Base-by-base conservation (phyloP, 352 stramenopile genomes). In the Phytopythium aichiense region DNA sequence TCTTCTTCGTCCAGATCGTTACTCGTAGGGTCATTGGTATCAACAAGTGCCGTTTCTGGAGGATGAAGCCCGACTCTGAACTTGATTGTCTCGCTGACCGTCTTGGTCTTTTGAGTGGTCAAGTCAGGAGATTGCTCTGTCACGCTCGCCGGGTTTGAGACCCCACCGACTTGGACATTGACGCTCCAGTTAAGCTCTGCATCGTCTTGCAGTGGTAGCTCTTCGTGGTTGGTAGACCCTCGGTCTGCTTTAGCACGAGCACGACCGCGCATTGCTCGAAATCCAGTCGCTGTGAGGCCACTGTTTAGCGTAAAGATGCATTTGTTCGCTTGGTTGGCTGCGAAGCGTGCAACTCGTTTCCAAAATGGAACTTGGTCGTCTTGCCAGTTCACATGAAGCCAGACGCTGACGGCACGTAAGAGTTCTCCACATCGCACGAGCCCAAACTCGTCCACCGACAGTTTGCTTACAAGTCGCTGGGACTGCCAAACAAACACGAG, bases 381-480 rank as follows among this genome's bases (percentile, higher is more conserved):
- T 30, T 50, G 57, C 35, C 54, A 53, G 30, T 42, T 58, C 23
- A 56, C 60, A 35, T 68, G 38, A 16, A 81, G 23, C 80, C 77
- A 88, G 4, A 35, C 16, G 64, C 72, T 80, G 63, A 87, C 63
- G n/a, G 75, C 50, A 25, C 80, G 80, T 28, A 85, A 45, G 30
- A 88, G 61, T 31, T 89, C 76, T 31, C 73, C 71, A n/a, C 67
- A 77, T 20, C 72, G 76, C 16, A 77, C 76, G 38, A 73, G 61
- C n/a, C 77, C 77, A 16, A 85, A 68, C 20, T 79, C 64, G 37
- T 84, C 75, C 7, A 58, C 46, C 23, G 61, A 22, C 59, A 88
- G 69, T 33, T 73, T 65, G n/a, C 45, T 4, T 11, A 81, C 22
- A 15, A 87, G 61, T 2, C 23, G 20, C 13, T 77, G 37, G 20